Evolutionary conservation across 2,329 filamentous ascomycete genomes (phyloP), one percentile per base, ranked within the genome.

Genomic region (Talaromyces islandicus): DNA sequence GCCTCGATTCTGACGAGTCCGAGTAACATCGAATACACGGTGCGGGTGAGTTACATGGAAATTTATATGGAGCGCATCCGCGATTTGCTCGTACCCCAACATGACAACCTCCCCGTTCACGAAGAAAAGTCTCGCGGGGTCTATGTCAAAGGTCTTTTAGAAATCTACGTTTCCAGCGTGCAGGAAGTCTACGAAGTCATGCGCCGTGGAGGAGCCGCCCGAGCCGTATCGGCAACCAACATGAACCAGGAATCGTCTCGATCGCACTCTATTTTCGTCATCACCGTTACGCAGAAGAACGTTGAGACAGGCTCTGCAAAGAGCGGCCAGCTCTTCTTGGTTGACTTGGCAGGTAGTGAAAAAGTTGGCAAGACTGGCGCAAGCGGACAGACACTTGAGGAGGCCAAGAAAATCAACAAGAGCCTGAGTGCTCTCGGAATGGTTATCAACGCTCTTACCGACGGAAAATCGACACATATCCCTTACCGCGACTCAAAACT

Each of bases 361-460:
- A 97, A 97, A 80, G 92, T 97, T 56, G 93, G 94, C 73, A 97
- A 99, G 84, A 99, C 94, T 30, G 94, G 94, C 68, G 94, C 94
- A 64, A 97, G 91, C 73, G 94, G 94, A 60, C 94, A 97, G 77
- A 97, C 93, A 4, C 82, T 99, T 50, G 94, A 97, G 76, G 94
- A 99, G 75, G 94, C 94, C 63, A 97, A 97, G 83, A 99, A 99
- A 83, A 99, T 99, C 84, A 99, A 99, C 84, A 97, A 97, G 84
- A 97, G 92, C 83, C 84, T 99, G 80, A 97, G 92, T 79, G 92
- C 94, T 59, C 83, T 99, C 62, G 94, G 94, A 70, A 97, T 97
- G 92, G 94, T 97, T 79, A 99, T 99, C 83, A 97, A 97, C 77
- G 87, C 92, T 58, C 80, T 99, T 69, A 97, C 94, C 2, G 94